Evolutionary conservation across 164 flowering plant species (phyloP), one percentile per base, ranked within the genome.

Genomic region (Taxillus chinensis): DNA sequence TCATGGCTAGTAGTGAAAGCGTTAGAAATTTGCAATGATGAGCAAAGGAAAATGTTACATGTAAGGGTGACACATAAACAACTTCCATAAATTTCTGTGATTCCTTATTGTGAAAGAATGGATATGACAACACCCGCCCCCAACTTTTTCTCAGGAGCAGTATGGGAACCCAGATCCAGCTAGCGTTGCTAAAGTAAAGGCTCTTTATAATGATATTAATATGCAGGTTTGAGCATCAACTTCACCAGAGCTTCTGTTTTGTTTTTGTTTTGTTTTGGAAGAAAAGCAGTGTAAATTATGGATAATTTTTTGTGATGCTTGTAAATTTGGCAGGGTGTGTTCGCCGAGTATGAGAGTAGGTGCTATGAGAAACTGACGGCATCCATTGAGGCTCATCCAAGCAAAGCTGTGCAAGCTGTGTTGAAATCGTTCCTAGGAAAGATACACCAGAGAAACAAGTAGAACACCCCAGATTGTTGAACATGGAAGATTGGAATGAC

Each of bases 1-100:
- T 93, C 99, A 57, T 90, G 99, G 99, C 64, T 93, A 81, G 96
- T 86, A n/a, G 97, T 93, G 55, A 87, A 90, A 78, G 99, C 99
- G 45, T 67, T 93, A 59, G 96, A 89, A 68, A 75, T 60, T n/a
- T 80, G 80, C 65, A 80, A 76, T 41, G 90, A 83, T 57, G 86
- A 84, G 45, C 96, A 93, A 60, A 86, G 81, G 83, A 81, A 82
- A 71, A 10, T 81, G 12, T 67, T 93, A 75, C n/a, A 73, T 67
- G 99, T 93, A 80, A 74, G 85, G 27, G 27, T 27, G 27, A 27
- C 27, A 27, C 27, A 27, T 45, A 43, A 43, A 43, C 8, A 43
- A 43, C 10, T 6, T 43, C 13, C 9, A 3, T 14, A 8, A 8
- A 11, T 8, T 11, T 43, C 46, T 9, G 8, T 9, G 10, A 14